Evolutionary conservation across 176 grass and related monocot species (phyloP).

Genomic region (Cymbopogon citratus): DNA sequence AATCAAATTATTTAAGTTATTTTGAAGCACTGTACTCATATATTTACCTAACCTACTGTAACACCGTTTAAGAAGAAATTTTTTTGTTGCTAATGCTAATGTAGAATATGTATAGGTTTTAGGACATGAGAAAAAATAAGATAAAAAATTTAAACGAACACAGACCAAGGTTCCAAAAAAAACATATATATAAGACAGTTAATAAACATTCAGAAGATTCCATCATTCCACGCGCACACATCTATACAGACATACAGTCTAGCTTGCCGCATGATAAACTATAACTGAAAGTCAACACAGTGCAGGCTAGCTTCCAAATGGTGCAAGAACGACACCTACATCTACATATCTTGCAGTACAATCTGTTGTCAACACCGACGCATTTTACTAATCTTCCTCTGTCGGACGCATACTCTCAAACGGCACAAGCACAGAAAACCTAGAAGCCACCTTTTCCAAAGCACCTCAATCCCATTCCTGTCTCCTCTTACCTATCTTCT

Average conservation of each 20-base stretch:
- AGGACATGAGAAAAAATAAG: not conserved
- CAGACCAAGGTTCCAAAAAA: not conserved
- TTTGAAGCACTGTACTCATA: not conserved
- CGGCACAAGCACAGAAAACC: conserved; percentile 30
- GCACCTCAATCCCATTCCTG: conserved; percentile 11
- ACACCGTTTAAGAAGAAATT: not conserved
- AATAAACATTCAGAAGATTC: conserved; percentile 41
- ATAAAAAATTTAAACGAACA: not conserved
- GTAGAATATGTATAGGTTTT: not conserved
- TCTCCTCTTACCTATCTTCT: conserved; percentile 35
- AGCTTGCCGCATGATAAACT: conserved; percentile 10
- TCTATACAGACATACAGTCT: not conserved
- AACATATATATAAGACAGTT: not conserved
- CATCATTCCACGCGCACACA: conserved; percentile 32
- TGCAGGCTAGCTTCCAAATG: conserved; percentile 40
- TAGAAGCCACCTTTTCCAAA: conserved; percentile 47
- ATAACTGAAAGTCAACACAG: conserved; percentile 38
- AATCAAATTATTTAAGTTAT: not conserved
- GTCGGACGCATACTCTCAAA: not conserved
- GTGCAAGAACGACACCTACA: conserved; percentile 18
- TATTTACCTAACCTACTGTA: not conserved
- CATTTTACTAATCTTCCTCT: not conserved
- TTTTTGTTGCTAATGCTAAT: not conserved
- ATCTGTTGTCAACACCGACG: conserved; percentile 26
- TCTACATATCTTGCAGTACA: conserved; percentile 13